Base-by-base conservation (phyloP, 164 flowering plant genomes). In the Houttuynia cordata region DNA sequence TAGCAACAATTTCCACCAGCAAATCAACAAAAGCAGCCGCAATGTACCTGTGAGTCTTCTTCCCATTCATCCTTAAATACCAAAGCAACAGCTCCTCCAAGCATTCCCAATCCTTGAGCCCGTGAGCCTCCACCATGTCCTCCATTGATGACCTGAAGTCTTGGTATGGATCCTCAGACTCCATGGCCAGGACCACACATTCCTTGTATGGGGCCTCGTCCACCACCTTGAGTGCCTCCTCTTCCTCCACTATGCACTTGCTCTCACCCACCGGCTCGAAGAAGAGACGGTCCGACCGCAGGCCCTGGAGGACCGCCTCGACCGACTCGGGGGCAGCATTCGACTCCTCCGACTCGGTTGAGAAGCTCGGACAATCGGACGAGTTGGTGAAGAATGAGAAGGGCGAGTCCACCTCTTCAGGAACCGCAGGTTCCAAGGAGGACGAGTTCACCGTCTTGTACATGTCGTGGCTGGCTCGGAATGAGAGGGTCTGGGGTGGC, bases 51-150 rank as follows among this genome's bases (percentile, higher is more conserved):
- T 91, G 96, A 47, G 78, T 81, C 39, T 51, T 74, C 68, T 76
- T 78, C 10, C 69, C 88, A 67, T 91, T 91, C 3, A 79, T 79
- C 72, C 47, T 83, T 78, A 91, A 71, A 64, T 85, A 91, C 79
- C 87, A 85, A 19, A 70, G 59, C 52, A 90, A 58, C 21, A 90
- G 76, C 77, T 84, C 86, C 63, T 87, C 84, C 56, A 90, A 76
- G 62, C 70, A 64, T 1, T 79, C 81, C 97, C 91, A 90, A 10
- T 84, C 83, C 57, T 74, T 80, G 58, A 85, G 49, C 22, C 77
- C 88, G 64, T 80, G 79, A 51, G 84, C 88, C 70, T 84, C 85
- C 69, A 83, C 88, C 94, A 88, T 88, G 64, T 91, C 96, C 68
- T 79, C 80, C 97, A 91, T 91, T 1, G 97, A 91, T 39, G 61